These are phyloP conservation scores for Stephania japonica DNA, from an alignment of 164 flowering plant genomes.

Conservation along the genomic window DNA sequence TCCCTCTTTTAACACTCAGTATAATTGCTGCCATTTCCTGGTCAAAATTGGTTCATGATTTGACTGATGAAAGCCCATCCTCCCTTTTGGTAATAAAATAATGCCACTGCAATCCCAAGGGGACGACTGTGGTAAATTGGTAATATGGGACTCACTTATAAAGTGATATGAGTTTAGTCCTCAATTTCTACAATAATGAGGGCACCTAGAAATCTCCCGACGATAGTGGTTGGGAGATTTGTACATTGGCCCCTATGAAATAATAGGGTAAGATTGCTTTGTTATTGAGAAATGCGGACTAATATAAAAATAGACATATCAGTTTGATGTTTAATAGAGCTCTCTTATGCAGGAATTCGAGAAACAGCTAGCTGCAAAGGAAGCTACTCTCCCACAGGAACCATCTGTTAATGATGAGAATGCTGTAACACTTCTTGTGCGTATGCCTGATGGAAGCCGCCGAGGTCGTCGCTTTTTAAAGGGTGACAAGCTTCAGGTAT, in stretches of 20 bases:
- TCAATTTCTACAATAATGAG: too few species aligned
- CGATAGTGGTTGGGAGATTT: too few species aligned
- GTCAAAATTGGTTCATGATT: neutral
- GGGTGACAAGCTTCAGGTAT: conserved; percentile 75
- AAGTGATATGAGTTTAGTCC: too few species aligned
- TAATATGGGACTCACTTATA: too few species aligned
- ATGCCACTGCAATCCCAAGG: neutral
- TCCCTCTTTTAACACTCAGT: neutral
- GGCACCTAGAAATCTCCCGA: too few species aligned
- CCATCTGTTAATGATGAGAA: conserved; percentile 71
- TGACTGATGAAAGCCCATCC: neutral
- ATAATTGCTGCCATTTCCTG: neutral
- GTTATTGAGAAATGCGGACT: too few species aligned
- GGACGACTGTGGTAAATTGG: too few species aligned
- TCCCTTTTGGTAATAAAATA: neutral
- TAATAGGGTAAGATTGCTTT: too few species aligned
- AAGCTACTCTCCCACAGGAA: conserved; percentile 82
- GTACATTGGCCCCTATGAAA: too few species aligned
- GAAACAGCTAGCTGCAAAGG: conserved; percentile 69
- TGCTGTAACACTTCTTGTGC: conserved; percentile 72
- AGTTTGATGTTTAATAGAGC: conserved; percentile 6
- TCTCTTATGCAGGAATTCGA: conserved; percentile 59
- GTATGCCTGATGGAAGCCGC: conserved; percentile 95
- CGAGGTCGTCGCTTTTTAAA: conserved; percentile 84
- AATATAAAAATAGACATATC: neutral